Base-by-base conservation (phyloP, 1,139 yeast species). In the Lodderomyces beijingensis region DNA sequence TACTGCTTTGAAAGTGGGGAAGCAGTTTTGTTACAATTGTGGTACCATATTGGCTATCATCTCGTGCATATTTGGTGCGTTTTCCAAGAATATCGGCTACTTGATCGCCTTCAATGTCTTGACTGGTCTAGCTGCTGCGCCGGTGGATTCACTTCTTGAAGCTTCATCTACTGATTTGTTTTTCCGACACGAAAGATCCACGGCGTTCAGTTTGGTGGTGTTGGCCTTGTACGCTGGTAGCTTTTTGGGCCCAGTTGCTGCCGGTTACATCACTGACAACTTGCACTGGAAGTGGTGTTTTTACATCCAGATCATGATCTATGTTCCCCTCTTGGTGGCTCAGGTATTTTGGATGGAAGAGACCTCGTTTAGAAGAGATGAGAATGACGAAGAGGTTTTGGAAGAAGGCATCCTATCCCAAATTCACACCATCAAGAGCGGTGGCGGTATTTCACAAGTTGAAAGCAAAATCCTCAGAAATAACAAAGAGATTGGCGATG, bases 101-200 rank as follows among this genome's bases (percentile, higher is more conserved):
- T 31, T 38, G 3, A 61, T 57, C 37, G 70, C 53, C 1, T 50
- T 51, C 14, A 57, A 56, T 34, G 49, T 62, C 13, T 40, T 69
- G 22, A 43, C 53, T 3, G 74, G 76, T 3, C 55, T 66, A 41
- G 65, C 70, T 1, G 73, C 70, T 18, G 71, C 74, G 16, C 75
- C 76, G 1, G 63, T 65, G 33, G 74, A 69, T 40, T 63, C 73
- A 2, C 55, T 70, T 40, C 70, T 68, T 19, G 73, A 68, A 40
- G 64, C 70, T 12, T 61, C 71, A 1, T 59, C 68, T 9, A 63
- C 70, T 3, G 75, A 70, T 43, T 62, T 70, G 4, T 70, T 65
- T 42, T 70, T 66, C 43, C 61, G 62, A 38, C 75, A 70, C 41
- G 72, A 70, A 46, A 51, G 72, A 40, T 70, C 73, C 5, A 49